phyloP scores from a whole-genome alignment of 1,284 basidiomycete genomes.

The Boletus subluridellus region DNA sequence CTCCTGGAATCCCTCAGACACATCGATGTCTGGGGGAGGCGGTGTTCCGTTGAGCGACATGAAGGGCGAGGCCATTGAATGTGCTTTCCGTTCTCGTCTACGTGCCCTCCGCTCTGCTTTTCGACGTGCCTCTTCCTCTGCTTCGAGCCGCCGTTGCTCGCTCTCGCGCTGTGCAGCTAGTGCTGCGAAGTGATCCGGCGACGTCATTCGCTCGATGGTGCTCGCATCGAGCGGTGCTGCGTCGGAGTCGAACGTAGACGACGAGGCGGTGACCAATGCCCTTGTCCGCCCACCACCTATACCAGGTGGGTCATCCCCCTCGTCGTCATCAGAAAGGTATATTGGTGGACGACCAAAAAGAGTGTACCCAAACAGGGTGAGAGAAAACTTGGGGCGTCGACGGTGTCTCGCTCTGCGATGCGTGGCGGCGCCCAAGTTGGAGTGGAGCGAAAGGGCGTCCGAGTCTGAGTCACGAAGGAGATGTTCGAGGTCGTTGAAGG shows the following conservation, averaged over 20 bases:
- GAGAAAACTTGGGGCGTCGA: constrained; percentile 43
- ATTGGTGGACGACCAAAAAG: constrained; percentile 61
- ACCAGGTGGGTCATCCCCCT: constrained; percentile 30
- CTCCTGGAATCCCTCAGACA: constrained; percentile 62
- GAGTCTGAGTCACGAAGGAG: constrained; percentile 49
- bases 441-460: constrained; percentile 64
- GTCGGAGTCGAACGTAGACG: constrained; percentile 62
- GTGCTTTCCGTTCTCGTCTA: constrained; percentile 46
- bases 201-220: constrained; percentile 48
- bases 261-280: constrained; percentile 35
- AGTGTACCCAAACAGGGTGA: constrained; percentile 60
- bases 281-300: constrained; percentile 7
- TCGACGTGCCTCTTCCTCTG: constrained; percentile 40
- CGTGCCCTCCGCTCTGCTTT: constrained; percentile 48
- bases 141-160: constrained; percentile 31
- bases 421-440: constrained; percentile 49
- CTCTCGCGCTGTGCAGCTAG: constrained; percentile 35
- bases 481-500: constrained; percentile 57
- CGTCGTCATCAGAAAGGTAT: constrained; percentile 49
- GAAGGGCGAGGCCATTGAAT: constrained; percentile 41
- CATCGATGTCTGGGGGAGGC: constrained; percentile 24
- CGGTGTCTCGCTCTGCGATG: constrained; percentile 34
- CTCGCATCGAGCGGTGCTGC: constrained; percentile 58
- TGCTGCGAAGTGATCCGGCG: constrained; percentile 31
- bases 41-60: constrained; percentile 36